phyloP scores from a whole-genome alignment of 306 rosid genomes.

The cucumber (Cucumis sativus) region DNA sequence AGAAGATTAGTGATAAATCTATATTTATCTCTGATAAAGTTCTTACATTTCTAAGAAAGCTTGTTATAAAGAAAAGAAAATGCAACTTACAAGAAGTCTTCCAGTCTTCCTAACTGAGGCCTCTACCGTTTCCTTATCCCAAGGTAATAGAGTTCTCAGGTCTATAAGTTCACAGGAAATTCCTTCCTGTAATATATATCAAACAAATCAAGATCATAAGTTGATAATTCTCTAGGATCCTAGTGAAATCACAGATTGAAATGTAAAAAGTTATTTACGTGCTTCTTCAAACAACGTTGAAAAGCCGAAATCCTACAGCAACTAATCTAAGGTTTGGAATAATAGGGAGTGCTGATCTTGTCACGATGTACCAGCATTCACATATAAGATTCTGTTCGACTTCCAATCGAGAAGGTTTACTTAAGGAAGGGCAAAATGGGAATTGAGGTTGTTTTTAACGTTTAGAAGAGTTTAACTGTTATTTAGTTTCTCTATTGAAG shows the following conservation, averaged over 20 bases:
- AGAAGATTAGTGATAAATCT: not conserved
- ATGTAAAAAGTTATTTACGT: not conserved
- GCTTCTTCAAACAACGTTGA: not conserved
- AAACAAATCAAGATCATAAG: not conserved
- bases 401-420: too few relatives aligned
- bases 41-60: not conserved
- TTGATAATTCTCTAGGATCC: not conserved
- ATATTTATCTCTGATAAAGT: not conserved
- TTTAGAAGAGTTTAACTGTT: too few relatives aligned
- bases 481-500: too few relatives aligned
- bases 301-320: not conserved
- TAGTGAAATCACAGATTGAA: not conserved
- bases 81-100: constrained; percentile 71
- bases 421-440: too few relatives aligned
- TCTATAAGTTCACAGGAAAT: constrained; percentile 92
- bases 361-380: not conserved
- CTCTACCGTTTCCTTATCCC: constrained; percentile 95
- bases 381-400: not conserved
- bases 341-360: not conserved
- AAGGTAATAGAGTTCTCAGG: constrained; percentile 80
- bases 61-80: not conserved
- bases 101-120: constrained; percentile 90
- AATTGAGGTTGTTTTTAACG: too few relatives aligned
- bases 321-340: not conserved
- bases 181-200: constrained; percentile 58